phyloP scores from a whole-genome alignment of 345 rosid species.

The Camelina neglecta region DNA sequence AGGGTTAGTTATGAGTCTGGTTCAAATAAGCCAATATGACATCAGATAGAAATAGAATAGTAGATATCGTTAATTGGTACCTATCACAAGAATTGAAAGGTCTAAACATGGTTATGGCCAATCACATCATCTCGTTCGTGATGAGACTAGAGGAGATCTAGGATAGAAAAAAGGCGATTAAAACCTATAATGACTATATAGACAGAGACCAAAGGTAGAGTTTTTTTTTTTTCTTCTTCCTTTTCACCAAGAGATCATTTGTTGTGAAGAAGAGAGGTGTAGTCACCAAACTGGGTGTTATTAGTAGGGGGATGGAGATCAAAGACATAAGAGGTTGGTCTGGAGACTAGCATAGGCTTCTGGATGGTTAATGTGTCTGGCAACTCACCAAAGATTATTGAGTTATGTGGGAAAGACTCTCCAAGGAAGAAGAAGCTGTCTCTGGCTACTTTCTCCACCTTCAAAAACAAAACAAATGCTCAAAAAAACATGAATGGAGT shows the following conservation, averaged over 20 bases:
- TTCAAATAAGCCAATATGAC: constrained; percentile 12
- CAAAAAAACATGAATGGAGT: background rate
- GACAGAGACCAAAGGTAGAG: background rate
- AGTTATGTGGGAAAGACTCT: constrained; percentile 70
- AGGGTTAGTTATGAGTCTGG: constrained; percentile 31
- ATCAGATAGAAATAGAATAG: constrained; percentile 5
- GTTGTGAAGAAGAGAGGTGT: constrained; percentile 44
- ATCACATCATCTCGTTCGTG: constrained; percentile 12
- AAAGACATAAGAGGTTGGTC: constrained; percentile 75
- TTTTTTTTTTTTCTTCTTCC: background rate
- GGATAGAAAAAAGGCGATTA: background rate
- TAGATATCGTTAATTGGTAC: constrained; percentile 4
- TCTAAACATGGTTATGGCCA: background rate
- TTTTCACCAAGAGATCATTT: constrained; percentile 13
- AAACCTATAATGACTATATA: background rate
- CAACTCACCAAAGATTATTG: constrained; percentile 66
- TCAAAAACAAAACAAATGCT: background rate
- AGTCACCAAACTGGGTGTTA: constrained; percentile 59
- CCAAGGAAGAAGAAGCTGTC: constrained; percentile 84
- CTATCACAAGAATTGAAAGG: background rate
- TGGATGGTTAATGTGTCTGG: constrained; percentile 42
- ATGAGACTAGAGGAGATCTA: constrained; percentile 1
- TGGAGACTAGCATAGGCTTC: constrained; percentile 64
- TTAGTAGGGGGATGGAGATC: constrained; percentile 62
- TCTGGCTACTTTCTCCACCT: constrained; percentile 83